A percentile compares a stretch with the other conserved stretches of the same genome.
phyloP scores from a whole-genome alignment of 1,284 basidiomycete species.

The Irpex sp. region DNA sequence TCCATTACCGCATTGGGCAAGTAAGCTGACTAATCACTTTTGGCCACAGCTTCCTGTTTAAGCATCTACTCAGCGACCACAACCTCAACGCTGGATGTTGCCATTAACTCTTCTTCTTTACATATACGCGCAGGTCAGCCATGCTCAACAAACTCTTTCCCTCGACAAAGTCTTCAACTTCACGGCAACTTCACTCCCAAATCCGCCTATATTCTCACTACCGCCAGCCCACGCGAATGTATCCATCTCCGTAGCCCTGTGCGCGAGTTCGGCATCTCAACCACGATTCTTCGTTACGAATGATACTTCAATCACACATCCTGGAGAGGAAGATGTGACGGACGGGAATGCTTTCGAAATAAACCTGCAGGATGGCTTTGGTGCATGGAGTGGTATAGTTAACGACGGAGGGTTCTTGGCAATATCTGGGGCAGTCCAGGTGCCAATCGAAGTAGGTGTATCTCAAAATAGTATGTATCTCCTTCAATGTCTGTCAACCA shows the following conservation, averaged over 20 bases:
- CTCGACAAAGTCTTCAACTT: background rate
- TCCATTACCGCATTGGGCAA: too few species aligned
- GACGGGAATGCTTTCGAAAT: conserved; percentile 50
- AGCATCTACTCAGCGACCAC: background rate
- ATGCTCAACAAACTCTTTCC: background rate
- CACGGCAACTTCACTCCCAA: background rate
- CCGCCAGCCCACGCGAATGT: conserved; percentile 37
- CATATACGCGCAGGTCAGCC: background rate
- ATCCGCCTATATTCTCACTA: conserved; percentile 20
- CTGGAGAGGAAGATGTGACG: conserved; percentile 34
- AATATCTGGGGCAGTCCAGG: conserved; percentile 36
- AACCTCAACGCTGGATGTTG: background rate
- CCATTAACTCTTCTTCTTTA: background rate
- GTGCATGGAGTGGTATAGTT: conserved; percentile 50
- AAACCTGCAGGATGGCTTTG: conserved; percentile 46
- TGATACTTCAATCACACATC: conserved; percentile 36
- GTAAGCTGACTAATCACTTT: too few species aligned
- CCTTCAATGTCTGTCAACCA: background rate
- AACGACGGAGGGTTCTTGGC: conserved; percentile 45
- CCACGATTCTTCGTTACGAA: conserved; percentile 59
- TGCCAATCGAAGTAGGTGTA: conserved; percentile 54
- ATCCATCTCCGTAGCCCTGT: conserved; percentile 58
- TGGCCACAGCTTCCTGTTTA: background rate
- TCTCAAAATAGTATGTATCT: conserved; percentile 45
- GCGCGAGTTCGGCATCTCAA: conserved; percentile 32